Evolutionary conservation across 148 eudicot genomes (phyloP), one percentile per base, ranked within the genome.

Genomic region (Chenopodium album): DNA sequence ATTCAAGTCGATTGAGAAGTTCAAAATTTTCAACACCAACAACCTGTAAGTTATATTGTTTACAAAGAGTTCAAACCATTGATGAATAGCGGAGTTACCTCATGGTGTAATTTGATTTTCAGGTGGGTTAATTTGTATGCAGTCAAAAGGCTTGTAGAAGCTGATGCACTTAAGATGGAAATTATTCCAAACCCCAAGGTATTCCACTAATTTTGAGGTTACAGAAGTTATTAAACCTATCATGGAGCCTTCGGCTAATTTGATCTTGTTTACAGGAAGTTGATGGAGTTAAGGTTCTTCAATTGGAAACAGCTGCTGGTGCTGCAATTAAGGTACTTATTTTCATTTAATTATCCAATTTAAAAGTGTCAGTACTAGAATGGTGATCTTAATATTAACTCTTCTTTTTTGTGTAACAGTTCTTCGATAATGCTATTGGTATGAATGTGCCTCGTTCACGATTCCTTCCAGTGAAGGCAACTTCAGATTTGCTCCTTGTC

Each of bases 111-210:
- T 59, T 19, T 37, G 28, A 16, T 77, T 75, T 84, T n/a, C 87
- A 97, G 99, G 87, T 97, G 99, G 99, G 92, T 92, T 79, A 94
- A 94, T 90, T 85, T 97, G 88, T 82, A 86, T 71, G 99, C 98
- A 67, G 87, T 97, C 77, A 91, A 92, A 80, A 90, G 97, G 85
- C 97, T 94, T 84, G 99, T 97, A 54, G 89, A 94, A 92, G 92
- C 89, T 59, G 88, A 91, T 83, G 92, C 98, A 77, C 90, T 97
- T 71, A 94, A 97, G 89, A 94, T 97, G 98, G 99, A 97, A 89
- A 97, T 97, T 64, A 97, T 97, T 86, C 99, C 99, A 71, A 97
- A 97, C 90, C 99, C 99, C 78, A 94, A 96, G 97, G 99, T 94
- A 90, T 63, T 67, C 29, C 63, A 71, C 47, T 60, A 29, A 68